phyloP scores from a whole-genome alignment of 2,329 filamentous ascomycete species.

The Arthrobotrys conoides region DNA sequence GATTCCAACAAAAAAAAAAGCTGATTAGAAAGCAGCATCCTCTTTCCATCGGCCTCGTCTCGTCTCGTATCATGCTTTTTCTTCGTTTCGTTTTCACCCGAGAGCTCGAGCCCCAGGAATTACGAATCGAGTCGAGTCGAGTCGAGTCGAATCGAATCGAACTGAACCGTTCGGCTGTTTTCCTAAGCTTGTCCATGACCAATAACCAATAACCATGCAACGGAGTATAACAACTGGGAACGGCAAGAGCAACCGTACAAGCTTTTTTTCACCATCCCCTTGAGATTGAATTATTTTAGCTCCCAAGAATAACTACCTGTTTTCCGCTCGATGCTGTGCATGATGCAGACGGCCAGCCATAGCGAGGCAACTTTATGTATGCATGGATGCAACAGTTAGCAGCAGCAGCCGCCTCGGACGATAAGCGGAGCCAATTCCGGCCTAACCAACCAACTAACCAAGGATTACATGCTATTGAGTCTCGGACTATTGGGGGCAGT shows the following conservation, averaged over 20 bases:
- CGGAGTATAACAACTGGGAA: conserved; percentile 14
- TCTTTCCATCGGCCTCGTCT: not conserved
- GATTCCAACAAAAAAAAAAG: not conserved
- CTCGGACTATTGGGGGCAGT: not conserved
- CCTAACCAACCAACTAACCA: conserved; percentile 9
- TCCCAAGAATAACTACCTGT: conserved; percentile 4
- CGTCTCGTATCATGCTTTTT: conserved; percentile 5
- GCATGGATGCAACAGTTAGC: not conserved
- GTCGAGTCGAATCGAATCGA: conserved; percentile 13
- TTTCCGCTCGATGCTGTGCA: not conserved
- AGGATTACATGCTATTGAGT: not conserved
- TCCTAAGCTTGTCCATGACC: not conserved
- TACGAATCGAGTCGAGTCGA: conserved; percentile 16
- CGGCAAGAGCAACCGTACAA: conserved; percentile 16
- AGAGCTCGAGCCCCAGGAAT: too few species aligned
- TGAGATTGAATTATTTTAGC: not conserved
- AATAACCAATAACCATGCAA: too few species aligned
- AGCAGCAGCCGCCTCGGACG: conserved; percentile 14
- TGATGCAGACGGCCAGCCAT: conserved; percentile 3
- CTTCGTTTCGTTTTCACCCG: too few species aligned
- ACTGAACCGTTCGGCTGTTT: not conserved
- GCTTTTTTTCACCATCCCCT: not conserved
- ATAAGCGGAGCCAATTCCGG: conserved; percentile 26
- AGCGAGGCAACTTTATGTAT: not conserved
- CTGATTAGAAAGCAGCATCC: conserved; percentile 10